Conservation (phyloP, 805 yeast species). For the Cyberlindnera nakhonratchasimensis region DNA sequence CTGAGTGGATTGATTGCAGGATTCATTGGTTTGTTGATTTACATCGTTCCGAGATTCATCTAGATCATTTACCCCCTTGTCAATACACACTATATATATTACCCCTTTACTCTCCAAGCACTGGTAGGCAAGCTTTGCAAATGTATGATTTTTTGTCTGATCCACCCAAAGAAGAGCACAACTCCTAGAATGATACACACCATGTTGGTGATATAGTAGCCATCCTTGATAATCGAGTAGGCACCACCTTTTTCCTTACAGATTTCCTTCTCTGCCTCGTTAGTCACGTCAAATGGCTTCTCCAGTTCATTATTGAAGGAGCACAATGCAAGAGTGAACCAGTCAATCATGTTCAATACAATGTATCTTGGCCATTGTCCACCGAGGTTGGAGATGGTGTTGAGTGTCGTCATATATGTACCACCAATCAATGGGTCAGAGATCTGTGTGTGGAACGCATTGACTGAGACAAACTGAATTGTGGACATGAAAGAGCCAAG, state of each 20-base stretch:
- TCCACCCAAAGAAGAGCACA: constrained; percentile 59
- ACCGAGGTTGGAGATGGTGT: constrained; percentile 88
- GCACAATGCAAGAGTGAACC: constrained; percentile 67
- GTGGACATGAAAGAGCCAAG: constrained; percentile 90
- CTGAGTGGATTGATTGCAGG: constrained; percentile 67
- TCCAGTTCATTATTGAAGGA: constrained; percentile 25
- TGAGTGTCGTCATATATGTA: constrained; percentile 94
- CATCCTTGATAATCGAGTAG: constrained; percentile 60
- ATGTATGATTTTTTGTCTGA: constrained; percentile 54
- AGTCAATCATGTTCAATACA: constrained; percentile 75
- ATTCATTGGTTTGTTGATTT: constrained; percentile 40
- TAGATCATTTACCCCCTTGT: not conserved
- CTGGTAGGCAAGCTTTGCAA: constrained; percentile 70
- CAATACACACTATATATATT: not conserved
- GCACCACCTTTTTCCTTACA: constrained; percentile 57
- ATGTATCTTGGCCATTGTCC: constrained; percentile 97
- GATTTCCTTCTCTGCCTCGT: constrained; percentile 39
- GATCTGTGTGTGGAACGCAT: constrained; percentile 91
- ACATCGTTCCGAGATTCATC: constrained; percentile 37
- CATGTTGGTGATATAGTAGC: constrained; percentile 76
- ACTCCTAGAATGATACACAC: constrained; percentile 70
- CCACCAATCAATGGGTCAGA: constrained; percentile 98
- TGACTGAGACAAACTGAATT: constrained; percentile 88
- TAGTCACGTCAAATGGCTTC: constrained; percentile 17
- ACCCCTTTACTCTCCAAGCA: constrained; percentile 60